Base-by-base conservation (phyloP, 129 eudicot genomes). In the Flaveria robusta region DNA sequence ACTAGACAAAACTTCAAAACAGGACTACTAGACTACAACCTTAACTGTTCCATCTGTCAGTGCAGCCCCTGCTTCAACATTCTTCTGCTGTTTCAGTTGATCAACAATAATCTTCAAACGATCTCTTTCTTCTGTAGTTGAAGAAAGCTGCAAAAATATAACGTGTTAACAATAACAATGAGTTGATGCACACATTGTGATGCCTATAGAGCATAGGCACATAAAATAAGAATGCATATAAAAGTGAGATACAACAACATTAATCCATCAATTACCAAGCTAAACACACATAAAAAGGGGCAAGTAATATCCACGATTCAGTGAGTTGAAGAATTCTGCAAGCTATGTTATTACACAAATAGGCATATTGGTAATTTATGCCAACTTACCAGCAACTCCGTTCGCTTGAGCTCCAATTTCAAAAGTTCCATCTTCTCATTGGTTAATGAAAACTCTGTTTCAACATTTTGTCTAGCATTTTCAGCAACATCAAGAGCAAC, bases 91-190 rank as follows among this genome's bases (percentile, higher is more conserved):
- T 76, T 83, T 87, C 75, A 89, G 70, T 42, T 88, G 87, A 63
- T 89, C 86, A 42, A 85, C 20, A 19, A 65, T 81, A 70, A 52
- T 74, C 69, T 82, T 81, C 23, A 94, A 76, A 70, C 77, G 82
- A 73, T 94, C 90, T 68, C 91, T 89, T 87, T 94, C 99, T 80
- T 84, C 90, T 0, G 84, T 84, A 77, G 85, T 82, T 64, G 93
- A 86, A 74, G 89, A 72, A 74, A 94, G 87, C 97, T 94, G 85
- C 87, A 88, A 50, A 63, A 16, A 62, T 59, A 59, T 16, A 76
- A 34, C 43, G 49, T 12, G 16, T 29, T 27, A 75, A 29, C 11
- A 47, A 64, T 63, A 27, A 19, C 19, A 34, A 34, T 34, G 39
- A 34, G 39, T 34, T 34, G 11, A 43, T 49, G 41, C 45, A 70